These are phyloP conservation scores for Sugiyamaella boreocaroliniensis DNA, from an alignment of 805 yeast species.

Conservation along the genomic window DNA sequence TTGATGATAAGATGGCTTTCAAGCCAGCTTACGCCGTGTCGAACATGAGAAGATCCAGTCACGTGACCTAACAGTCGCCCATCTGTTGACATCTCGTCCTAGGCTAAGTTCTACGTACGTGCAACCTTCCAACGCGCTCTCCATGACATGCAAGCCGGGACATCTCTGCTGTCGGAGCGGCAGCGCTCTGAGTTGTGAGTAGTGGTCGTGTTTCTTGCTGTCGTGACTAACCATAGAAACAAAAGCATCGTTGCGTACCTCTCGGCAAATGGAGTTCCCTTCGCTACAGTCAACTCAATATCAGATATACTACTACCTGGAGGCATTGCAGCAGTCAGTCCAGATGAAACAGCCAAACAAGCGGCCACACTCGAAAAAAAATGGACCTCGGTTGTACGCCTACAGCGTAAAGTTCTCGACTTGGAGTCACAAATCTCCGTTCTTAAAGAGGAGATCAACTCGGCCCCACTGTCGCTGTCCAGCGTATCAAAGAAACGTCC, in stretches of 20 bases:
- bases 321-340: background rate
- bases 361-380: slow-evolving; percentile 54
- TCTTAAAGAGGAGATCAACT: slow-evolving; percentile 38
- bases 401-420: slow-evolving; percentile 65
- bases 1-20: too few species aligned
- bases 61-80: too few species aligned
- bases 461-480: slow-evolving; percentile 24
- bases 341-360: slow-evolving; percentile 13
- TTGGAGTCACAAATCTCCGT: slow-evolving; percentile 53
- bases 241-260: slow-evolving; percentile 16
- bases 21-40: too few species aligned
- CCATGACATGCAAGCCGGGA: background rate
- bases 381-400: slow-evolving; percentile 78
- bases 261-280: slow-evolving; percentile 4
- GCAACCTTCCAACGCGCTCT: background rate
- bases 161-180: slow-evolving; percentile 13
- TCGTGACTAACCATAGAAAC: slow-evolving; percentile 8
- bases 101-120: too few species aligned
- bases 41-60: too few species aligned
- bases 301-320: slow-evolving; percentile 18
- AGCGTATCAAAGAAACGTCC: slow-evolving; percentile 9
- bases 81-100: background rate
- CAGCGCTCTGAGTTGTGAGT: slow-evolving; percentile 16
- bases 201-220: background rate
- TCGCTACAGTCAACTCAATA: slow-evolving; percentile 2